phyloP scores from a whole-genome alignment of 2,329 filamentous ascomycete genomes.

The Diaporthe sp. region DNA sequence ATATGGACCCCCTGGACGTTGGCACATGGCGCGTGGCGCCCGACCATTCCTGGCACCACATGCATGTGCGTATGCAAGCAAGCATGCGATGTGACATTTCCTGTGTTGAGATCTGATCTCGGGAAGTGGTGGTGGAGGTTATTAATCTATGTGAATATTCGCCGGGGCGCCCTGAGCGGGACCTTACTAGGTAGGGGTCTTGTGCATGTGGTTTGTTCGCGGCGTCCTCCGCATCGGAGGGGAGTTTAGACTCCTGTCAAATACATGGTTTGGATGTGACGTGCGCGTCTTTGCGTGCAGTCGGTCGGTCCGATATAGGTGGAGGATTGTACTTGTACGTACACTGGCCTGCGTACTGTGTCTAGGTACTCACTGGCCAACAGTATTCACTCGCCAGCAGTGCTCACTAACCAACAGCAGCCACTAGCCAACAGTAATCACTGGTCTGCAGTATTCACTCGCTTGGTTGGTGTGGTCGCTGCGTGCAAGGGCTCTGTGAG shows the following conservation, averaged over 20 bases:
- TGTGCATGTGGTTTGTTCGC: too few relatives aligned
- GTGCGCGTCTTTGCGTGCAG: conserved; percentile 9
- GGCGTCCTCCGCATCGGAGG: conserved; percentile 7
- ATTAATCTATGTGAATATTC: not conserved
- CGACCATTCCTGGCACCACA: not conserved
- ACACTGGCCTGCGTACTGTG: too few relatives aligned
- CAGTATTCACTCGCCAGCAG: not conserved
- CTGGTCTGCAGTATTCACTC: not conserved
- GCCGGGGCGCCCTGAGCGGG: not conserved
- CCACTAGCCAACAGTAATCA: not conserved
- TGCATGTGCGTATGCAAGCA: too few relatives aligned
- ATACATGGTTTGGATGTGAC: not conserved
- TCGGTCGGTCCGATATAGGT: not conserved
- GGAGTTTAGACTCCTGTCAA: not conserved
- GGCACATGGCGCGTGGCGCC: not conserved
- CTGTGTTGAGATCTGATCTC: conserved; percentile 10
- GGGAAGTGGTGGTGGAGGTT: not conserved
- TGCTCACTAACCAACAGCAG: too few relatives aligned
- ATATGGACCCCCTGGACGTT: not conserved
- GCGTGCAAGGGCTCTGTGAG: too few relatives aligned
- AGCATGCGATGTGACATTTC: not conserved
- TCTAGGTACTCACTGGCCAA: not conserved
- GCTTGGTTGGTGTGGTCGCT: too few relatives aligned
- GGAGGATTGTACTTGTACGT: not conserved
- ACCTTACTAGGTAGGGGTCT: not conserved